A percentile compares a stretch with the other conserved stretches of the same genome.
phyloP scores from a whole-genome alignment of 2,329 filamentous ascomycete genomes.

The Hansfordia pulvinata region DNA sequence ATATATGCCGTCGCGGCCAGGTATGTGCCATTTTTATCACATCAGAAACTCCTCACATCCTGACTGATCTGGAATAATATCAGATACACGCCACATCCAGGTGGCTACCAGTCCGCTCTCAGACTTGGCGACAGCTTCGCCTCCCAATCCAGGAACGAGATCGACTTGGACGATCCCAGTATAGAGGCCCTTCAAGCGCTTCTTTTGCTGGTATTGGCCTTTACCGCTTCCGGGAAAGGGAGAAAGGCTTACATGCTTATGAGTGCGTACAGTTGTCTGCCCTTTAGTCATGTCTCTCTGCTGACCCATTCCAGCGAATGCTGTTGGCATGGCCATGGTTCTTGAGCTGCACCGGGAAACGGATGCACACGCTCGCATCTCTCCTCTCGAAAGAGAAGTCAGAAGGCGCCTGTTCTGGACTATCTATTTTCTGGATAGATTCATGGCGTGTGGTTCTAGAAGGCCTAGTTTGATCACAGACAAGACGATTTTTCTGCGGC shows the following conservation, averaged over 20 bases:
- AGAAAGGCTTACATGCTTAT: slow-evolving; percentile 82
- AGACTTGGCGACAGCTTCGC: slow-evolving; percentile 62
- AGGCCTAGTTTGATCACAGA: slow-evolving; percentile 70
- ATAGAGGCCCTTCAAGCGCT: slow-evolving; percentile 67
- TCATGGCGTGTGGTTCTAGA: slow-evolving; percentile 68
- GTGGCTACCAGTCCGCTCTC: slow-evolving; percentile 53
- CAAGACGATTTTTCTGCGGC: slow-evolving; percentile 58
- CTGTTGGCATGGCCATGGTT: slow-evolving; percentile 71
- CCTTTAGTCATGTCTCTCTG: not conserved
- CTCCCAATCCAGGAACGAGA: slow-evolving; percentile 49
- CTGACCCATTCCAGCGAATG: slow-evolving; percentile 44
- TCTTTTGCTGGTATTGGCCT: slow-evolving; percentile 61
- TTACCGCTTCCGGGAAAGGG: slow-evolving; percentile 63
- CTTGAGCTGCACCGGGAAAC: slow-evolving; percentile 70
- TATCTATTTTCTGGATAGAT: slow-evolving; percentile 78
- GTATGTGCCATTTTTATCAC: too few species aligned
- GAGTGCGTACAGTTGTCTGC: slow-evolving; percentile 31
- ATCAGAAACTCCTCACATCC: too few species aligned
- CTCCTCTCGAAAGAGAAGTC: slow-evolving; percentile 59
- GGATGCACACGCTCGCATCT: slow-evolving; percentile 46
- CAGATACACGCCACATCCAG: slow-evolving; percentile 57
- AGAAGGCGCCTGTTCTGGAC: slow-evolving; percentile 78
- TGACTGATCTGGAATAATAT: too few species aligned
- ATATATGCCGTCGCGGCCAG: slow-evolving; percentile 50
- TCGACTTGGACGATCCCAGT: slow-evolving; percentile 71